Evolutionary conservation across 1,284 basidiomycete species (phyloP), one percentile per base, ranked within the genome.

Genomic region (Leccinum fallax): DNA sequence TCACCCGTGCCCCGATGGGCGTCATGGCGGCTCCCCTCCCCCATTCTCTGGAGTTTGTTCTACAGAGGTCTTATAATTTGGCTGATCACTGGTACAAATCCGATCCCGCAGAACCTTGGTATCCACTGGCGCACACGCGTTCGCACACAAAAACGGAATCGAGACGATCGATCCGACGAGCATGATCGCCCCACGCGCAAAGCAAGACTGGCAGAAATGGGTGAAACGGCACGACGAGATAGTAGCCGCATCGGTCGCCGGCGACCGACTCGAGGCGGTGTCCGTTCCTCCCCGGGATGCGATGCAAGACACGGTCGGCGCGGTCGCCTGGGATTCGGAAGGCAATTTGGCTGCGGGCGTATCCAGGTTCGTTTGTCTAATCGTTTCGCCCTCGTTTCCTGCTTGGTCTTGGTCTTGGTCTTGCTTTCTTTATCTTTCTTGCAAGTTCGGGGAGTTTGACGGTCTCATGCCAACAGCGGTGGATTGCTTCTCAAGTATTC

Each of bases 281-380:
- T 61, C 28, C 71, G 76, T 49, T 16, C 57, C 61, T 32, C 61
- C 61, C 0, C 66, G 52, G 38, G 64, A 71, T n/a, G 64, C 30
- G 55, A 75, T 84, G 56, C 88, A 92, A 69, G 90, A 93, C 70
- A 93, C 90, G 1, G 91, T 93, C 5, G 90, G 90, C 21, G 89
- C 89, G 16, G 78, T 91, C 46, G 83, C 78, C 13, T 85, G 81
- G 72, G 79, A 82, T 63, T 59, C 65, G 2, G 69, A 69, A 0
- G 80, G 78, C 4, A 77, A 78, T 19, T 67, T 86, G 58, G 85
- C 88, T 19, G 85, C 89, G 24, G 90, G 90, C 4, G 90, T 92
- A 28, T 93, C 91, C 21, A 91, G 89, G 89, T 87, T 30, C 19
- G 43, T 46, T 46, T 1, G 19, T 11, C 13, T 3, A 21, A 46